Percentiles rank a stretch among this genome's conserved stretches.
These are phyloP conservation scores for Neurospora pannonica DNA, from an alignment of 495 filamentous ascomycete genomes.

Conservation along the genomic window DNA sequence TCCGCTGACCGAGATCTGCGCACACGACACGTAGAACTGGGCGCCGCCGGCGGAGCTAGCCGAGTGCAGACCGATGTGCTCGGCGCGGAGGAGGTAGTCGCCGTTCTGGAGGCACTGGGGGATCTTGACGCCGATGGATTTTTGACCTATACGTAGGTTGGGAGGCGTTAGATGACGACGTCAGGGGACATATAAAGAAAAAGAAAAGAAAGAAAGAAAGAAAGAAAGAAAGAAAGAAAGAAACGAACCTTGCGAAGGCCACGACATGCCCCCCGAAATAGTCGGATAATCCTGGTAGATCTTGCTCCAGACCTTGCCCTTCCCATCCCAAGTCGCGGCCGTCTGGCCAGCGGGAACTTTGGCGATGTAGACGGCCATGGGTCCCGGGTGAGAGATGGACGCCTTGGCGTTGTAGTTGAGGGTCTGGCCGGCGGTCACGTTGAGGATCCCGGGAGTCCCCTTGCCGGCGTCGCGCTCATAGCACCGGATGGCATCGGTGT, in stretches of 20 bases:
- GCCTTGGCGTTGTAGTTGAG: slow-evolving; percentile 36
- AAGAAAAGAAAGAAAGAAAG: neutral
- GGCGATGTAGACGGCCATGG: slow-evolving; percentile 44
- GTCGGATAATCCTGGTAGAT: slow-evolving; percentile 38
- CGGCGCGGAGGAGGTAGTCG: slow-evolving; percentile 50
- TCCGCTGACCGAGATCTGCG: slow-evolving; percentile 33
- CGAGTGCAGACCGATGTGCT: slow-evolving; percentile 47
- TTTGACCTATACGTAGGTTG: slow-evolving; percentile 8
- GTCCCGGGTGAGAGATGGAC: slow-evolving; percentile 42
- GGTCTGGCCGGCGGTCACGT: slow-evolving; percentile 36
- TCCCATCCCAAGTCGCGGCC: slow-evolving; percentile 37
- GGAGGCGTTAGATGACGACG: neutral
- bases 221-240: neutral
- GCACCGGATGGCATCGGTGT: slow-evolving; percentile 38
- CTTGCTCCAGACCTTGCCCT: slow-evolving; percentile 44
- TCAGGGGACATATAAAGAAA: no score
- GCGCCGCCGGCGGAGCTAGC: slow-evolving; percentile 36
- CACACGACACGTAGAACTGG: slow-evolving; percentile 47
- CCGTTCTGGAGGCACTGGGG: slow-evolving; percentile 41
- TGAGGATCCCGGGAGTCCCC: slow-evolving; percentile 25
- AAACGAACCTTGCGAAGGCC: slow-evolving; percentile 33
- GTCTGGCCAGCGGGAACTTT: slow-evolving; percentile 40
- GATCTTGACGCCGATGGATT: slow-evolving; percentile 34
- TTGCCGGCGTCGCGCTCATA: slow-evolving; percentile 37
- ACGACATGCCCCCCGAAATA: slow-evolving; percentile 27